phyloP scores from a whole-genome alignment of 2,329 filamentous ascomycete genomes.

The Arachnomyces sp. region DNA sequence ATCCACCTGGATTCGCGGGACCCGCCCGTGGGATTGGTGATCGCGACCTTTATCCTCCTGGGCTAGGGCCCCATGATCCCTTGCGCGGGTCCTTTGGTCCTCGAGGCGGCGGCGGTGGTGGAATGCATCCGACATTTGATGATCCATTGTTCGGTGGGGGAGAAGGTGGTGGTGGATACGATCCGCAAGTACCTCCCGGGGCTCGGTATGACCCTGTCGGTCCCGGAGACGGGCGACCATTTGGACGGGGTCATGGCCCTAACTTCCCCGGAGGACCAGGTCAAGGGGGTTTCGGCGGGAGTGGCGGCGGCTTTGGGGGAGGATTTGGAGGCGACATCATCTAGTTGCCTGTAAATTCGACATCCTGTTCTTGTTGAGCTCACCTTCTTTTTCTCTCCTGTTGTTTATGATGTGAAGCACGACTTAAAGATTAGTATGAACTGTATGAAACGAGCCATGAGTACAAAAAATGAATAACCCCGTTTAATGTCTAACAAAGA shows the following conservation, averaged over 20 bases:
- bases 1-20: constrained; percentile 29
- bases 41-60: constrained; percentile 78
- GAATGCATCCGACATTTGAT: constrained; percentile 95
- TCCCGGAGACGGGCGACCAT: constrained; percentile 52
- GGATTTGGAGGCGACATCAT: no score
- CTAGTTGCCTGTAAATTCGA: no score
- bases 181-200: constrained; percentile 73
- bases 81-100: constrained; percentile 59
- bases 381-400: no score
- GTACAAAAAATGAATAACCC: no score
- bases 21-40: constrained; percentile 67
- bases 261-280: constrained; percentile 41
- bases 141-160: constrained; percentile 70
- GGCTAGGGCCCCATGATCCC: constrained; percentile 77
- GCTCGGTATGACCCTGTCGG: constrained; percentile 85
- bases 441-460: no score
- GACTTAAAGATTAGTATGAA: no score
- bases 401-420: no score
- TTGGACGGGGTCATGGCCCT: constrained; percentile 37
- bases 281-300: constrained; percentile 41
- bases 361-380: no score
- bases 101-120: constrained; percentile 56
- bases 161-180: constrained; percentile 44
- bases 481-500: no score
- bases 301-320: constrained; percentile 53